These are phyloP conservation scores for Microstegium vimineum DNA, from an alignment of 176 grass and related monocot species.

Conservation along the genomic window DNA sequence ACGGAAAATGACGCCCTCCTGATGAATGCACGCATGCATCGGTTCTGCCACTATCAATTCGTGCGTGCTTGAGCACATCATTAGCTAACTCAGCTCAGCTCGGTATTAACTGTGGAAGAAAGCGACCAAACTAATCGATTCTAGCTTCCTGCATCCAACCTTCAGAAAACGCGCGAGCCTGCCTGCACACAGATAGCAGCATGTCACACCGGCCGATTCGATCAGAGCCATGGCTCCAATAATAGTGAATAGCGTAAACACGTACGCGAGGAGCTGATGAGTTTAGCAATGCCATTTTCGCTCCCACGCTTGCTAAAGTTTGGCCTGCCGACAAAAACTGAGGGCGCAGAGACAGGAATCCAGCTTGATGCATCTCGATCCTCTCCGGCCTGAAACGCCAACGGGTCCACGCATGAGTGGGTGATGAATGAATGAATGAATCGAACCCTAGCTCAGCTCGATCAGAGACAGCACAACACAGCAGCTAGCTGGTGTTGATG, in stretches of 20 bases:
- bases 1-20: neutral
- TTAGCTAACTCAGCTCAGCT: no score
- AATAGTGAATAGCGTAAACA: no score
- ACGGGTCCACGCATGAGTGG: neutral
- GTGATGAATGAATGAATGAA: neutral
- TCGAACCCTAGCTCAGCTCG: neutral
- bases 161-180: neutral
- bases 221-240: neutral
- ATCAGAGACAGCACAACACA: conserved; percentile 32
- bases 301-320: neutral
- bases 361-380: neutral
- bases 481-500: neutral
- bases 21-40: neutral
- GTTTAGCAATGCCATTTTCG: neutral
- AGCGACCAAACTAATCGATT: neutral
- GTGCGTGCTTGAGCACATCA: neutral
- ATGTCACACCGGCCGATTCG: neutral
- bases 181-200: neutral
- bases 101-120: neutral
- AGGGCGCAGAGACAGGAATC: neutral
- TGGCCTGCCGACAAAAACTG: conserved; percentile 8
- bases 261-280: no score
- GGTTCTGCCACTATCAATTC: neutral
- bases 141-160: neutral
- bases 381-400: neutral